Conservation (phyloP, 768 basidiomycete species). For the Xerocomus potaroensis region DNA sequence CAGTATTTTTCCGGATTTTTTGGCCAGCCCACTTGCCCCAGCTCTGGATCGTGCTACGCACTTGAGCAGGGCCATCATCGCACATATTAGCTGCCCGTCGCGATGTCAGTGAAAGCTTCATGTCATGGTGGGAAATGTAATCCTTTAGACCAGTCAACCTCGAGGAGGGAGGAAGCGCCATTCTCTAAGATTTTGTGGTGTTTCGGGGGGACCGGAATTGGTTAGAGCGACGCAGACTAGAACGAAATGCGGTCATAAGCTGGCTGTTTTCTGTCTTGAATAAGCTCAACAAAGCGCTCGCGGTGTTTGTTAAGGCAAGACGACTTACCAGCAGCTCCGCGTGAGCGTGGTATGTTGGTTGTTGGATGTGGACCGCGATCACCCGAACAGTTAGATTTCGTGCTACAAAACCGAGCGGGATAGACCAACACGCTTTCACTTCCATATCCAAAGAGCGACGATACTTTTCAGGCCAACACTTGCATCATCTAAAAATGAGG, state of each 20-base stretch:
- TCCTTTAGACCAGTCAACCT: slow-evolving; percentile 40
- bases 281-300: too few species aligned
- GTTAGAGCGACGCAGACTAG: slow-evolving; percentile 1
- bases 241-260: slow-evolving; percentile 13
- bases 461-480: slow-evolving; percentile 2
- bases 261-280: not conserved
- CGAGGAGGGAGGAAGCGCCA: slow-evolving; percentile 32
- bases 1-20: slow-evolving; percentile 39
- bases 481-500: slow-evolving; percentile 7
- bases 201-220: not conserved
- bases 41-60: slow-evolving; percentile 32
- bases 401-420: not conserved
- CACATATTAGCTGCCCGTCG: slow-evolving; percentile 13
- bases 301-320: too few species aligned
- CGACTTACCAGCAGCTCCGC: too few species aligned
- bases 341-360: too few species aligned
- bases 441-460: not conserved
- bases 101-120: slow-evolving; percentile 26
- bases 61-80: slow-evolving; percentile 20
- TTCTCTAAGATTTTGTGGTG: slow-evolving; percentile 11
- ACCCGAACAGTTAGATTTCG: not conserved
- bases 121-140: slow-evolving; percentile 45
- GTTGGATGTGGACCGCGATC: slow-evolving; percentile 11
- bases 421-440: not conserved
- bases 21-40: slow-evolving; percentile 66